Percentiles rank a stretch among this genome's conserved stretches.
Conservation (phyloP, 148 eudicot species). For the Linanthus parryae region DNA sequence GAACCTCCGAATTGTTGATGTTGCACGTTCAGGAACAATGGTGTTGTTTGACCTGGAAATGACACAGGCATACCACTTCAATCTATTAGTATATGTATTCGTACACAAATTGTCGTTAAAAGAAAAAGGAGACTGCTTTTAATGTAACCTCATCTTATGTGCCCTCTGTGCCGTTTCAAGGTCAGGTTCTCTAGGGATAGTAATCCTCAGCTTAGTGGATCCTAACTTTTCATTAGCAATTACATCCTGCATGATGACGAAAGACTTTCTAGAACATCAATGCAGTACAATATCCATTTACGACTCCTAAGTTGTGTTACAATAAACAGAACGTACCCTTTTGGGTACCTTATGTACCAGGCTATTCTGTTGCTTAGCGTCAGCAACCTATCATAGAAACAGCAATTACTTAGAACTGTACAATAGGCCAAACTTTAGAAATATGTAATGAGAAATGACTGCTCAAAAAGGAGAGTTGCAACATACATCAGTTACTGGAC, state of each 20-base stretch:
- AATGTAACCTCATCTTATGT: constrained; percentile 53
- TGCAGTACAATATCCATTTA: too few species aligned
- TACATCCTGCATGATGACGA: constrained; percentile 52
- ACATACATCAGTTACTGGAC: too few species aligned
- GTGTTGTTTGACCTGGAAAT: constrained; percentile 45
- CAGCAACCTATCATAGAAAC: constrained; percentile 44
- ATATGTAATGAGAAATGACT: too few species aligned
- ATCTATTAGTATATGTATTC: too few species aligned
- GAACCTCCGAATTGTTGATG: constrained; percentile 40
- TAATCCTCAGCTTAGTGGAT: constrained; percentile 46
- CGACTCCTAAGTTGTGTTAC: too few species aligned
- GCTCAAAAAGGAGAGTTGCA: too few species aligned
- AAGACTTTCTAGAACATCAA: too few species aligned
- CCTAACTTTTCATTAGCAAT: constrained; percentile 19
- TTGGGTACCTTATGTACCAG: constrained; percentile 70
- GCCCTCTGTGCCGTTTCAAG: constrained; percentile 77
- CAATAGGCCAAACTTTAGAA: too few species aligned
- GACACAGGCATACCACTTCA: too few species aligned
- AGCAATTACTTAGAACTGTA: neutral
- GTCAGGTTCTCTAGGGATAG: constrained; percentile 83
- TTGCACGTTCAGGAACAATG: constrained; percentile 29
- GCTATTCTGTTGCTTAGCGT: constrained; percentile 44
- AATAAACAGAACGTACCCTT: constrained; percentile 33
- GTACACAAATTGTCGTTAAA: too few species aligned
- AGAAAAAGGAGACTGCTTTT: too few species aligned